These are phyloP conservation scores for Poteriospumella lacustris DNA, from an alignment of 108 stramenopile species.

Conservation along the genomic window DNA sequence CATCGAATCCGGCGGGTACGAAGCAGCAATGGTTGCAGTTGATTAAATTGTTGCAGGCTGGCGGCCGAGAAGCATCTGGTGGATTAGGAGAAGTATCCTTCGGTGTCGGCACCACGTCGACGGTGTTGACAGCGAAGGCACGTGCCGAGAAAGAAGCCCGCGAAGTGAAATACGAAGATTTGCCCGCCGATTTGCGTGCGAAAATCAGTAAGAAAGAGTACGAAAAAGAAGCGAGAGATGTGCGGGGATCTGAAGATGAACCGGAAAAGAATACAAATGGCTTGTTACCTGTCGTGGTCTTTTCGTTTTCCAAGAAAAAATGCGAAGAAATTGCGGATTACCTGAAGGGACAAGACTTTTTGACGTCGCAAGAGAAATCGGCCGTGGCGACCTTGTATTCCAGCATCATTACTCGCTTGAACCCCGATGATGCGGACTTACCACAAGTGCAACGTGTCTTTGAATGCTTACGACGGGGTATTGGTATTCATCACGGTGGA, in stretches of 20 bases:
- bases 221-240: background rate
- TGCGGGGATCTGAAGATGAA: constrained; percentile 15
- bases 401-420: constrained; percentile 62
- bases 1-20: background rate
- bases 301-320: constrained; percentile 94
- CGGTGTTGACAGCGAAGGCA: background rate
- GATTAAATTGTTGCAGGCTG: constrained; percentile 55
- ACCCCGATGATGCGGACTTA: constrained; percentile 70
- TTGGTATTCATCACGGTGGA: constrained; percentile 96
- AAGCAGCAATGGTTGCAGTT: constrained; percentile 55
- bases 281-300: constrained; percentile 88
- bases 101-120: background rate
- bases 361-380: constrained; percentile 68
- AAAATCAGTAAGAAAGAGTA: background rate
- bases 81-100: background rate
- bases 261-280: constrained; percentile 59
- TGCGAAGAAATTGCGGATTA: constrained; percentile 85
- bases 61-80: constrained; percentile 12
- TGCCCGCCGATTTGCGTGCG: background rate
- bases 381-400: constrained; percentile 38
- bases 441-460: constrained; percentile 71
- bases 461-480: constrained; percentile 76
- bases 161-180: background rate
- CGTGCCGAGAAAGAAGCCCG: background rate
- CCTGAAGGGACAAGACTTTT: constrained; percentile 73